Percentiles rank a stretch among this genome's conserved stretches.
These are phyloP conservation scores for Posidonia oceanica DNA, from an alignment of 116 monocot genomes.

Conservation along the genomic window DNA sequence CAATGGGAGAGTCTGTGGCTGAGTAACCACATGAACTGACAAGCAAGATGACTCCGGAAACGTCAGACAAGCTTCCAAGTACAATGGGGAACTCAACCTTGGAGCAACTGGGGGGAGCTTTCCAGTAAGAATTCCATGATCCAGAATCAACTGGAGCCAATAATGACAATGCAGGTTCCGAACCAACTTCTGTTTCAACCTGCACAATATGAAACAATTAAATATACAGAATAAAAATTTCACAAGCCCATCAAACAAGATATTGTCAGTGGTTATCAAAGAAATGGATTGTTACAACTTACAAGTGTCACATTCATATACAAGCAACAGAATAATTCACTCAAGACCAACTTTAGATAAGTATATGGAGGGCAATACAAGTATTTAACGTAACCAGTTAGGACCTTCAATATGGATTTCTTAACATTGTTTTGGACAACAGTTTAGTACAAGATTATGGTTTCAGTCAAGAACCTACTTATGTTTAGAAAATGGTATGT, in stretches of 20 bases:
- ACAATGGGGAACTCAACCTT: conserved; percentile 83
- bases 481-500: too few relatives aligned
- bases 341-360: too few relatives aligned
- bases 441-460: too few relatives aligned
- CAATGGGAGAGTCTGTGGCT: conserved; percentile 64
- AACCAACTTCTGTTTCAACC: conserved; percentile 67
- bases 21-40: conserved; percentile 96
- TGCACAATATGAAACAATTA: conserved; percentile 14
- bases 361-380: too few relatives aligned
- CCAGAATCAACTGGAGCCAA: conserved; percentile 66
- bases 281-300: too few relatives aligned
- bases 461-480: too few relatives aligned
- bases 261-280: not conserved
- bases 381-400: too few relatives aligned
- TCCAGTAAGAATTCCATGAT: conserved; percentile 63
- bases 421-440: too few relatives aligned
- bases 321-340: too few relatives aligned
- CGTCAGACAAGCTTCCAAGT: conserved; percentile 77
- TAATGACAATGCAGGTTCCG: conserved; percentile 67
- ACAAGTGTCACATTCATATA: too few relatives aligned
- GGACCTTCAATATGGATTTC: too few relatives aligned
- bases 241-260: not conserved
- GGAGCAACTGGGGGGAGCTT: conserved; percentile 47
- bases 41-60: conserved; percentile 72
- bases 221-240: not conserved